phyloP scores from a whole-genome alignment of 768 basidiomycete genomes.

The Fistulinella prunicolor region DNA sequence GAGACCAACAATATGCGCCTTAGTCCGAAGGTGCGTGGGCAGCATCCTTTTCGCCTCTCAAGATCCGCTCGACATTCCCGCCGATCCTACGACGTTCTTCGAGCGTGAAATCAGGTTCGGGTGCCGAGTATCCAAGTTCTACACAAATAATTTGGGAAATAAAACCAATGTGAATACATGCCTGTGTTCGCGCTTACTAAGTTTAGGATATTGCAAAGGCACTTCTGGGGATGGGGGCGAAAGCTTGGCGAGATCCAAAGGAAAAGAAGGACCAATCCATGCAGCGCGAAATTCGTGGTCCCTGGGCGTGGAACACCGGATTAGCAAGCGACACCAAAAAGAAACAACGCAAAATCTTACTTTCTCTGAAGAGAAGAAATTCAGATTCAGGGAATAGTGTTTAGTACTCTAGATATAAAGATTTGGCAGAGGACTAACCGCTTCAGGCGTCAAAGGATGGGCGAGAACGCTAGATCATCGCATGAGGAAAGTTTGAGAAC shows the following conservation, averaged over 20 bases:
- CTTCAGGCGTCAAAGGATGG: slow-evolving; percentile 69
- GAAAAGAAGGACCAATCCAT: slow-evolving; percentile 72
- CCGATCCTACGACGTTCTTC: slow-evolving; percentile 64
- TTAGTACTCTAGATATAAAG: no score
- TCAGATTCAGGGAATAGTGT: no score
- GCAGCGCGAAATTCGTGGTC: slow-evolving; percentile 68
- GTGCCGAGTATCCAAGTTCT: slow-evolving; percentile 73
- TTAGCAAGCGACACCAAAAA: background rate
- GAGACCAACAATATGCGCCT: background rate
- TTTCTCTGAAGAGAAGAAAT: slow-evolving; percentile 42
- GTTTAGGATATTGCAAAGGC: slow-evolving; percentile 66
- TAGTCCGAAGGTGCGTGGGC: slow-evolving; percentile 52
- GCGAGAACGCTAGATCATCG: slow-evolving; percentile 56
- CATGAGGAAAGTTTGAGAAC: background rate
- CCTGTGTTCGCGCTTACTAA: slow-evolving; percentile 56
- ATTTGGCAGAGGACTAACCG: slow-evolving; percentile 45
- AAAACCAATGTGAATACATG: background rate
- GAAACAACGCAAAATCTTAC: slow-evolving; percentile 34
- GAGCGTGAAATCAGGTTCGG: slow-evolving; percentile 44
- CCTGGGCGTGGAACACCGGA: slow-evolving; percentile 31
- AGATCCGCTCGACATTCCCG: slow-evolving; percentile 54
- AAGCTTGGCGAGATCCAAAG: slow-evolving; percentile 59
- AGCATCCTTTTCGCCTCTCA: slow-evolving; percentile 63
- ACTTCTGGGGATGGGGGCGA: slow-evolving; percentile 49
- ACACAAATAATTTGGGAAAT: background rate